These are phyloP conservation scores for Intubia oerlemansii DNA, from an alignment of 2,329 filamentous ascomycete genomes.

Conservation along the genomic window DNA sequence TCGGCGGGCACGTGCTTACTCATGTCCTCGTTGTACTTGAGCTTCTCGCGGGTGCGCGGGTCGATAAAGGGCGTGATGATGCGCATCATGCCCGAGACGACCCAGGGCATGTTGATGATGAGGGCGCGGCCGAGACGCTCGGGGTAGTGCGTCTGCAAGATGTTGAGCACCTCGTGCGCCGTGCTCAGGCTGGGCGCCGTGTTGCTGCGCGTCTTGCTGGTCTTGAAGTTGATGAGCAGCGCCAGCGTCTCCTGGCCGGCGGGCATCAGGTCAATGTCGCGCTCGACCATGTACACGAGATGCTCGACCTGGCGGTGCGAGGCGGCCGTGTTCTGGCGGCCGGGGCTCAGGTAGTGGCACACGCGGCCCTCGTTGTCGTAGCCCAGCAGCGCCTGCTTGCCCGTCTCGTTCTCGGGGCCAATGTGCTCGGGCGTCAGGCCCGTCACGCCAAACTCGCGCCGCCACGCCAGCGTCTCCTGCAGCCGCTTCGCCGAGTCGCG, in stretches of 20 bases:
- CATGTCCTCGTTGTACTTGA: conserved; percentile 95
- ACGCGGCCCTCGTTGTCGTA: conserved; percentile 74
- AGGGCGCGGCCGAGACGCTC: conserved; percentile 76
- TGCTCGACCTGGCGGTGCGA: conserved; percentile 80
- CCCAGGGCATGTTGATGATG: conserved; percentile 82
- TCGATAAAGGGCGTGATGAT: conserved; percentile 93
- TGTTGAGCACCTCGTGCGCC: conserved; percentile 66
- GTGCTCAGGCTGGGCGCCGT: conserved; percentile 51
- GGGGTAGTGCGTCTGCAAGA: conserved; percentile 89
- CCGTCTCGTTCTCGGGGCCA: conserved; percentile 83
- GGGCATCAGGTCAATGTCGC: conserved; percentile 70
- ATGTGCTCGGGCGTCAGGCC: conserved; percentile 71
- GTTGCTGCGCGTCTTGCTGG: conserved; percentile 52
- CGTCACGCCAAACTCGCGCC: conserved; percentile 71
- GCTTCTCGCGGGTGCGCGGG: conserved; percentile 76
- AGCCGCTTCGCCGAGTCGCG: conserved; percentile 60
- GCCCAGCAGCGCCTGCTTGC: conserved; percentile 78
- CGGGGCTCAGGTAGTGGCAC: conserved; percentile 78
- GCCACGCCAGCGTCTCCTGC: conserved; percentile 64
- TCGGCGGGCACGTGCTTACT: conserved; percentile 56
- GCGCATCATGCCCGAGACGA: conserved; percentile 89
- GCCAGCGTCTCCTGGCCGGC: conserved; percentile 71
- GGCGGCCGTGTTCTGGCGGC: conserved; percentile 77
- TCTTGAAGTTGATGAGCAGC: conserved; percentile 80
- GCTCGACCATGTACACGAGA: conserved; percentile 88